A percentile compares a stretch with the other conserved stretches of the same genome.
Conservation (phyloP, 805 yeast genomes). For the Hanseniaspora osmophila region DNA sequence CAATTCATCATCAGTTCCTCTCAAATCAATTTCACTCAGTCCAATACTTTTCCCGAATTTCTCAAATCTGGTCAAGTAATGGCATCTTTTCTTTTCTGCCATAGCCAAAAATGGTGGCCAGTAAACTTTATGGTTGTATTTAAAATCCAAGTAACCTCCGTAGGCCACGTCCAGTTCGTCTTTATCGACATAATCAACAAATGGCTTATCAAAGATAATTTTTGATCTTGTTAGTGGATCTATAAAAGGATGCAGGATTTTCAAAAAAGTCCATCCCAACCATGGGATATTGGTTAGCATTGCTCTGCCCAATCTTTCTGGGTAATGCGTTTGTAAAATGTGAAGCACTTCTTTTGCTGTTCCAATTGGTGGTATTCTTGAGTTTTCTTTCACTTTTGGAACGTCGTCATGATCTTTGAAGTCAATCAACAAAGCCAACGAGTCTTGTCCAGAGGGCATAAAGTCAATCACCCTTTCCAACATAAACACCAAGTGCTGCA, state of each 20-base stretch:
- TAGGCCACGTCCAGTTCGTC: slow-evolving; percentile 73
- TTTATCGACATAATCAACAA: slow-evolving; percentile 64
- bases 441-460: slow-evolving; percentile 95
- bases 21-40: slow-evolving; percentile 66
- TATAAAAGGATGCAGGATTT: slow-evolving; percentile 85
- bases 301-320: slow-evolving; percentile 91
- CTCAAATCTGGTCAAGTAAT: slow-evolving; percentile 54
- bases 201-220: slow-evolving; percentile 82
- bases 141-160: slow-evolving; percentile 78
- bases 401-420: slow-evolving; percentile 58
- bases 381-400: slow-evolving; percentile 38
- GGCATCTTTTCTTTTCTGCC: slow-evolving; percentile 42
- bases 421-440: slow-evolving; percentile 80
- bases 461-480: slow-evolving; percentile 82
- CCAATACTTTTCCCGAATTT: slow-evolving; percentile 64
- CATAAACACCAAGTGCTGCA: slow-evolving; percentile 89
- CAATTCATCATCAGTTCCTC: slow-evolving; percentile 29
- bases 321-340: slow-evolving; percentile 92
- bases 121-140: slow-evolving; percentile 63
- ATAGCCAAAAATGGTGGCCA: slow-evolving; percentile 64
- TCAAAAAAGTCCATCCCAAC: slow-evolving; percentile 84
- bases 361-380: slow-evolving; percentile 76
- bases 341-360: slow-evolving; percentile 85
- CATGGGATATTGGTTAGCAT: slow-evolving; percentile 85
- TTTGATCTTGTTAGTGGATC: slow-evolving; percentile 93